Evolutionary conservation across 2,329 filamentous ascomycete species (phyloP), one percentile per base, ranked within the genome.

Genomic region (Neonectria hederae): DNA sequence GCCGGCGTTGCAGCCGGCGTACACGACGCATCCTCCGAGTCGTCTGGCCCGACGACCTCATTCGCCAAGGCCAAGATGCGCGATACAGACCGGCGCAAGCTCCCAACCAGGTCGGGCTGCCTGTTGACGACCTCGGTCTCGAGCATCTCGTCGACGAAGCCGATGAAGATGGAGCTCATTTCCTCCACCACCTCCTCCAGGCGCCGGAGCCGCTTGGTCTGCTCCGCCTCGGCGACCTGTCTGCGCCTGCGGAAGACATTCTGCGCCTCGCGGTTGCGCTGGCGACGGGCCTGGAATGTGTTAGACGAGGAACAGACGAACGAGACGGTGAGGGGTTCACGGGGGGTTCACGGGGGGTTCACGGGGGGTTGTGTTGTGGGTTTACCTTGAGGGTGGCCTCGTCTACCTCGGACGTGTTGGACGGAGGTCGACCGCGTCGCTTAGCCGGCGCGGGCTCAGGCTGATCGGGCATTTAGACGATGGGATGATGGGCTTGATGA

Each of bases 191-290:
- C 67, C 10, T 73, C 70, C 35, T 75, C 74, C 2, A 75, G 65
- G 9, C 72, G 71, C 13, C 66, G 62, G 28, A 75, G 69, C 17
- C 71, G 70, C 53, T 71, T 67, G 19, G 65, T 63, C 59, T 75
- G 73, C 17, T 70, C 70, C 6, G 67, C 71, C 28, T 75, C 74
- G 11, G 74, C 73, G n/a, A 72, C 71, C 51, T 73, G 73, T 26
- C 71, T 68, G 11, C 73, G 71, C 14, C 66, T 63, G 59, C 73
- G 73, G 48, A 74, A 75, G 59, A 73, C 70, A 49, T 73, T 74
- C 59, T 75, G 73, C 24, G 73, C 73, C 63, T 75, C 70, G 48
- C 73, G 73, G 53, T 75, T 75, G 48, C 74, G 71, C 52, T 75
- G 66, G 49, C 72, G 69, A 35, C 73, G 73, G 53, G 69, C 69